Percentiles rank a stretch among this genome's conserved stretches.
These are phyloP conservation scores for Lipomyces kockii DNA, from an alignment of 805 yeast genomes.

Conservation along the genomic window DNA sequence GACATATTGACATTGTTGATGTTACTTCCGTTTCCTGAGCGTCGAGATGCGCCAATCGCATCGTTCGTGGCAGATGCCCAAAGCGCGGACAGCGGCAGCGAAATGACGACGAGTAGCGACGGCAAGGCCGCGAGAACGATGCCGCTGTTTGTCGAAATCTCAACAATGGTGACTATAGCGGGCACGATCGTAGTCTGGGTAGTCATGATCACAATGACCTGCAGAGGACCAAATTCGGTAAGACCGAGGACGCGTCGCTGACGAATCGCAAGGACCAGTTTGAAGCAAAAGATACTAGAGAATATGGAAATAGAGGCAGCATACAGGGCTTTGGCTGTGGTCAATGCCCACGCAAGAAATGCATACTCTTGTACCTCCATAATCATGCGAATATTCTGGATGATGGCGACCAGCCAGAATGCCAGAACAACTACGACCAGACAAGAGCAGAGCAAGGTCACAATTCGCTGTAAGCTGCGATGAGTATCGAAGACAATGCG, in stretches of 20 bases:
- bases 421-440: slow-evolving; percentile 62
- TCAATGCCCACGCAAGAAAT: slow-evolving; percentile 44
- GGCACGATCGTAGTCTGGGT: slow-evolving; percentile 83
- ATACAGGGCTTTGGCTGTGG: slow-evolving; percentile 56
- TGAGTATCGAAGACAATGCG: slow-evolving; percentile 61
- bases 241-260: slow-evolving; percentile 78
- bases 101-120: slow-evolving; percentile 65
- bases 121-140: slow-evolving; percentile 55
- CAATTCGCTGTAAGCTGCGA: slow-evolving; percentile 50
- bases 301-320: slow-evolving; percentile 69
- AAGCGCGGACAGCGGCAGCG: slow-evolving; percentile 81
- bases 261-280: slow-evolving; percentile 69
- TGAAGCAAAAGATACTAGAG: slow-evolving; percentile 64
- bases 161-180: slow-evolving; percentile 64
- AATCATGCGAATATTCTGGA: slow-evolving; percentile 49
- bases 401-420: slow-evolving; percentile 60
- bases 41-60: slow-evolving; percentile 27
- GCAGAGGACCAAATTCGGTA: slow-evolving; percentile 80
- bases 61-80: slow-evolving; percentile 79
- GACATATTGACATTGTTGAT: slow-evolving; percentile 7
- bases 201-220: slow-evolving; percentile 78
- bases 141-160: slow-evolving; percentile 49
- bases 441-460: slow-evolving; percentile 51
- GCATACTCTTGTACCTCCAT: slow-evolving; percentile 55
- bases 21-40: slow-evolving; percentile 11